phyloP scores from a whole-genome alignment of 2,329 filamentous ascomycete species.

The Sarocladiaceae sp. region DNA sequence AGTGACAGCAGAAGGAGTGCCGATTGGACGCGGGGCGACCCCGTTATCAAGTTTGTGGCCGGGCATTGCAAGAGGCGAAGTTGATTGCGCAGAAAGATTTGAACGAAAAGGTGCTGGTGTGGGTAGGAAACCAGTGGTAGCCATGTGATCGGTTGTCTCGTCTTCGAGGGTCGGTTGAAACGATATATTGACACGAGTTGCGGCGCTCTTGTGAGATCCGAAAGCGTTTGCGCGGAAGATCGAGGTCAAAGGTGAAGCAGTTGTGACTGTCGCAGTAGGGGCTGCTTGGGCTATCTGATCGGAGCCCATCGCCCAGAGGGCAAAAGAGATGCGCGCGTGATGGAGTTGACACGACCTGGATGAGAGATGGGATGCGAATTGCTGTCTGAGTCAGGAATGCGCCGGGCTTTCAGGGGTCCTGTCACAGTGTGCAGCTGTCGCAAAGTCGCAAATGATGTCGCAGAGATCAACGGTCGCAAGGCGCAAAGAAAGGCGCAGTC shows the following conservation, averaged over 20 bases:
- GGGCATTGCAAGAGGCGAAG: slow-evolving; percentile 28
- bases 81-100: slow-evolving; percentile 24
- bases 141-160: slow-evolving; percentile 29
- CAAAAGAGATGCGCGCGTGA: not conserved
- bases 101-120: slow-evolving; percentile 35
- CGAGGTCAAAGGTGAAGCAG: not conserved
- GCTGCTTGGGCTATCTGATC: slow-evolving; percentile 4
- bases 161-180: not conserved
- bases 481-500: not conserved
- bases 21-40: slow-evolving; percentile 23
- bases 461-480: not conserved
- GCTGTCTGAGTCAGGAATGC: slow-evolving; percentile 10
- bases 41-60: not conserved
- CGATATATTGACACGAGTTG: not conserved
- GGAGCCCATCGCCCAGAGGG: slow-evolving; percentile 6
- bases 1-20: slow-evolving; percentile 31
- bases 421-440: not conserved
- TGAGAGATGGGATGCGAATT: not conserved
- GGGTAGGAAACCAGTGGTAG: slow-evolving; percentile 38
- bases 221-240: not conserved
- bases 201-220: not conserved
- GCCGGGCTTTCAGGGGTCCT: slow-evolving; percentile 8
- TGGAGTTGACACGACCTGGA: not conserved
- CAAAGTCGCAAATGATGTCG: slow-evolving; percentile 5
- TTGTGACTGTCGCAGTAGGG: not conserved